phyloP scores from a whole-genome alignment of 169 alveolate species.

The Eimeria praecox region DNA sequence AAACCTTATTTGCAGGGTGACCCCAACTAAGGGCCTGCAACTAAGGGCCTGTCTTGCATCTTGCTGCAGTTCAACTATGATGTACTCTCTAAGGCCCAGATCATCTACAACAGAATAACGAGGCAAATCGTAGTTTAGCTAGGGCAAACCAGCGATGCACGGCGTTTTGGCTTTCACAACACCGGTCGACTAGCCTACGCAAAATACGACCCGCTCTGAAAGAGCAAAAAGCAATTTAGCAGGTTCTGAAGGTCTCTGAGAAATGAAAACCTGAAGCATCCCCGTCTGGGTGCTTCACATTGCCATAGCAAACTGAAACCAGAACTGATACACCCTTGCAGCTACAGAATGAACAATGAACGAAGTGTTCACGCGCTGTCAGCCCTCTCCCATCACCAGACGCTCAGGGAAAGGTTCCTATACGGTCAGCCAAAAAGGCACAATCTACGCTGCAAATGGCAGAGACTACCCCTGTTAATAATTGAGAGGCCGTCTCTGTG shows the following conservation, averaged over 20 bases:
- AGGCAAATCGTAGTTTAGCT: not conserved
- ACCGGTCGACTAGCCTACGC: not conserved
- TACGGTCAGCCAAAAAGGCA: slow-evolving; percentile 47
- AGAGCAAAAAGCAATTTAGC: not conserved
- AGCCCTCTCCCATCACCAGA: slow-evolving; percentile 60
- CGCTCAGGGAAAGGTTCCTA: slow-evolving; percentile 13
- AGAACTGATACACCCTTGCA: not conserved
- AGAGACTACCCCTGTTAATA: slow-evolving; percentile 26
- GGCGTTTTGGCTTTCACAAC: not conserved
- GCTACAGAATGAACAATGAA: not conserved
- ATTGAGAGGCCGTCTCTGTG: slow-evolving; percentile 35
- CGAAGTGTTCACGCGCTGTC: slow-evolving; percentile 33
- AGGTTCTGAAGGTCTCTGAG: not conserved
- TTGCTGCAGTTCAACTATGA: not conserved
- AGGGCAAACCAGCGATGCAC: not conserved
- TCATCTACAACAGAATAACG: not conserved
- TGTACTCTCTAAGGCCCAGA: not conserved
- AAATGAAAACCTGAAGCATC: not conserved
- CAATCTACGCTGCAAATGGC: slow-evolving; percentile 78
- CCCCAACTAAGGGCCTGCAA: too few species aligned
- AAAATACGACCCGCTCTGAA: not conserved
- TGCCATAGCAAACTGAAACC: not conserved
- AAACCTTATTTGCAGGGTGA: not conserved
- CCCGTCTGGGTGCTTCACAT: not conserved
- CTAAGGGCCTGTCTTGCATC: not conserved